Conservation (phyloP, 352 stramenopile species). For the Pilasporangium apinafurcum region DNA sequence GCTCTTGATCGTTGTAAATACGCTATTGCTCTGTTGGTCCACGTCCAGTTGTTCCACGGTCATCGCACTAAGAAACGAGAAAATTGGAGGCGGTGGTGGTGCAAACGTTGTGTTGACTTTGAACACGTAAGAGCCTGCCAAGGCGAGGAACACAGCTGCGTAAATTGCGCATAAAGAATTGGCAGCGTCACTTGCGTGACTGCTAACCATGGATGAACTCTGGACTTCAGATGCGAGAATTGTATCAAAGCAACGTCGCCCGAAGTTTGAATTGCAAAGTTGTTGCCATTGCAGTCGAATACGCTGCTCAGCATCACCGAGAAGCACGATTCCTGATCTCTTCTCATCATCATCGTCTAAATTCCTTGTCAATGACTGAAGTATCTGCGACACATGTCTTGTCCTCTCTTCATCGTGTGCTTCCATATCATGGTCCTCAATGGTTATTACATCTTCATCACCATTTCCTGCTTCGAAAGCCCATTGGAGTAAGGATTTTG, state of each 20-base stretch:
- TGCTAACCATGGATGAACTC: not conserved
- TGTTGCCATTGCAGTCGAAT: conserved; percentile 10
- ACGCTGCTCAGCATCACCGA: conserved; percentile 1
- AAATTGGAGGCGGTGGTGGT: conserved; percentile 28
- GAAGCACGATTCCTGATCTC: not conserved
- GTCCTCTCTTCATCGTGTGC: conserved; percentile 8
- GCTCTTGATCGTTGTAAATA: conserved; percentile 12
- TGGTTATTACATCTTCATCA: conserved; percentile 1
- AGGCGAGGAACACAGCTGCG: conserved; percentile 28
- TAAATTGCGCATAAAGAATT: conserved; percentile 28
- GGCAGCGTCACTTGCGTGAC: conserved; percentile 10
- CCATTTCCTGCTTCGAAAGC: conserved; percentile 23
- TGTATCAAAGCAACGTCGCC: conserved; percentile 21
- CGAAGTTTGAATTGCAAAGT: conserved; percentile 18
- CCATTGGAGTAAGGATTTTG: conserved; percentile 23
- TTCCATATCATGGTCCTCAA: conserved; percentile 24
- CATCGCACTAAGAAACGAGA: conserved; percentile 45
- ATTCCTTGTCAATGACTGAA: not conserved
- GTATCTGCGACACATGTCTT: not conserved
- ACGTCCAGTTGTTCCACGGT: conserved; percentile 18
- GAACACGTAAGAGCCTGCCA: conserved; percentile 36
- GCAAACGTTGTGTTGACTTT: conserved; percentile 36
- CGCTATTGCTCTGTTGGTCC: not conserved
- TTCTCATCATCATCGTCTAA: not conserved
- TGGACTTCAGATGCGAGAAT: conserved; percentile 9